Conservation (phyloP, 352 stramenopile species). For the Peronospora tabacina region DNA sequence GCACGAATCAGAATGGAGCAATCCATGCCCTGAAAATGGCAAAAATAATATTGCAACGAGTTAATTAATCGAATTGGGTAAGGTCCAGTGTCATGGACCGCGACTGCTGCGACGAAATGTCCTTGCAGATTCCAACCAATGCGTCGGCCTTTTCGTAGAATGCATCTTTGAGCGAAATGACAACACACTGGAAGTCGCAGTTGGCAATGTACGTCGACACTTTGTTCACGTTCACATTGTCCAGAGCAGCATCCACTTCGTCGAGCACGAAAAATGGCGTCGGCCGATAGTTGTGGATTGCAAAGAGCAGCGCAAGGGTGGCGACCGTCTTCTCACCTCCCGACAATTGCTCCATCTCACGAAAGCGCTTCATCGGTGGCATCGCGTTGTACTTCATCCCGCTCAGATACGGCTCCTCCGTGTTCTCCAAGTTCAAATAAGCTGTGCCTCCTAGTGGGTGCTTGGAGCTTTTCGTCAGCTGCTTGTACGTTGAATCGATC, state of each 20-base stretch:
- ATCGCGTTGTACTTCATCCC: conserved; percentile 99
- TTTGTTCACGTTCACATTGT: conserved; percentile 99
- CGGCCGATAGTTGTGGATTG: conserved; percentile 95
- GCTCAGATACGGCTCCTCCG: conserved; percentile 94
- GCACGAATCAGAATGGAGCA: neutral
- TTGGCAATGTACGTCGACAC: conserved; percentile 96
- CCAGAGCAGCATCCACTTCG: conserved; percentile 98
- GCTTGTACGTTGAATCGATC: conserved; percentile 94
- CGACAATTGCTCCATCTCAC: conserved; percentile 97
- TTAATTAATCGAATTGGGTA: conserved; percentile 53
- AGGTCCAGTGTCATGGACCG: conserved; percentile 75
- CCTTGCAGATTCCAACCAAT: conserved; percentile 89
- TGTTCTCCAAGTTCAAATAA: conserved; percentile 81
- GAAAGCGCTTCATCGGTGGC: conserved; percentile 98
- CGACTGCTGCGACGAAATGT: conserved; percentile 66
- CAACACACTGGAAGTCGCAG: conserved; percentile 95
- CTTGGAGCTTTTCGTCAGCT: conserved; percentile 97
- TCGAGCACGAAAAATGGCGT: conserved; percentile 99
- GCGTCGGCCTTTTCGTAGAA: conserved; percentile 94
- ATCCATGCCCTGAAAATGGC: neutral
- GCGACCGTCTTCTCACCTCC: conserved; percentile 99
- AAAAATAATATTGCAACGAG: neutral
- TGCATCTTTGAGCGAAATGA: conserved; percentile 97
- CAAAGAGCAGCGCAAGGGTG: conserved; percentile 97
- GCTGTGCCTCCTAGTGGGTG: conserved; percentile 89